Base-by-base conservation (phyloP, 345 rosid species). In the Arabidopsis thaliana region DNA sequence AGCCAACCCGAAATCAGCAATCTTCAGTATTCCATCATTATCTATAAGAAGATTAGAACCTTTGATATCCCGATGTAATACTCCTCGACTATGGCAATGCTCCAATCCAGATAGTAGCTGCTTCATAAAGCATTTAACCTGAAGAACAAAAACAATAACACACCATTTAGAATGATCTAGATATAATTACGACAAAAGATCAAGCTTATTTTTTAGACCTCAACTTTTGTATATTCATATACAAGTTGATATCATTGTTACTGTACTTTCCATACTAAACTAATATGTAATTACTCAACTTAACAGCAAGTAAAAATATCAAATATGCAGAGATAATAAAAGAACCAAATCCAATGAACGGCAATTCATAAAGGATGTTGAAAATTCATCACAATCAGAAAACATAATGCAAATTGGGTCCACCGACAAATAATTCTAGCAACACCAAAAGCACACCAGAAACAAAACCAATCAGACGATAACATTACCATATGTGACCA, bases 1-100 rank as follows among this genome's bases (percentile, higher is more conserved):
- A 53, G 97, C 97, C 66, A 93, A 76, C 57, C 98, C 98, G 58
- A 93, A 93, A 83, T 93, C 98, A 79, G 93, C 94, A 74, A 93
- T 87, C 82, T 93, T 93, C 13, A 93, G 73, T 59, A 78, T 75
- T 33, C 98, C 98, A 36, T 91, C 87, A 57, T 87, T 88, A 75
- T 89, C 87, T 72, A 93, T 88, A 49, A 93, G 85, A 24, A 93
- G 79, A 84, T 91, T 93, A 69, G 98, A 87, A 67, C 96, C 91
- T 84, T 93, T 93, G 56, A 93, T 84, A 79, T 93, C 97, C 25
- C 97, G 90, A 76, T 93, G 98, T 67, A 93, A 77, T 16, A 93
- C 97, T 62, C 94, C 93, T 67, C 71, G 80, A 37, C 62, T 80
- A 84, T 93, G 98, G 68, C 98, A 93, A 78, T 93, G 98, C 82